Evolutionary conservation across 2,329 filamentous ascomycete genomes (phyloP).

Genomic region (Cercospora sojina): DNA sequence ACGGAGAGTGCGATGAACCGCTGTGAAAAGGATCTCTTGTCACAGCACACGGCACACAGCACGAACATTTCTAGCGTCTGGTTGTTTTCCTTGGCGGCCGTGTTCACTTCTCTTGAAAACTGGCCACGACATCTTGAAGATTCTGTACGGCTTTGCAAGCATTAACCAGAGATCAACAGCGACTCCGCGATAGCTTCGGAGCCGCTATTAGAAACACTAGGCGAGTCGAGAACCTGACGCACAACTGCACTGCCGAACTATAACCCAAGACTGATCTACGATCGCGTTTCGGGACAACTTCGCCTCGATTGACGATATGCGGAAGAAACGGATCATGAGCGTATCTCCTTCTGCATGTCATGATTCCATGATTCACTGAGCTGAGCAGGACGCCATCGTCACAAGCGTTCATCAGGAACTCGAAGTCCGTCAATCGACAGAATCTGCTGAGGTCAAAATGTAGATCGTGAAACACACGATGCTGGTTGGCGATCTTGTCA

Average conservation of each 20-base stretch:
- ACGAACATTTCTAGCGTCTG: background rate
- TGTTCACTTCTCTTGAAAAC: background rate
- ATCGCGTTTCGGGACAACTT: conserved; percentile 2
- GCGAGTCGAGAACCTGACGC: background rate
- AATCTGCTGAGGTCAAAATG: background rate
- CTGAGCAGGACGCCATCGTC: background rate
- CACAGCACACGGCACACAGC: background rate
- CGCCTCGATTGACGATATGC: background rate
- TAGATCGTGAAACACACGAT: background rate
- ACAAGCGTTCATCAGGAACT: background rate
- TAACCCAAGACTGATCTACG: background rate
- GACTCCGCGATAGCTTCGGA: background rate
- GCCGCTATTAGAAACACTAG: background rate
- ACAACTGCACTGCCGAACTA: background rate
- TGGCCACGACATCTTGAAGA: background rate
- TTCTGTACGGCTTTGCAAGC: background rate
- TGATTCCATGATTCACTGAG: background rate
- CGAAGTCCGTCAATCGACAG: background rate
- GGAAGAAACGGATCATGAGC: background rate
- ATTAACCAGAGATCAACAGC: background rate
- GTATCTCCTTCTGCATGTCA: background rate
- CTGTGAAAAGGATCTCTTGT: background rate
- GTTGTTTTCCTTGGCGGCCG: background rate
- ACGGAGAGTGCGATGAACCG: background rate
- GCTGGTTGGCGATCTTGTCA: background rate